A percentile compares a stretch with the other conserved stretches of the same genome.
phyloP scores from a whole-genome alignment of 2,329 filamentous ascomycete genomes.

The Tympanopsis confertula region DNA sequence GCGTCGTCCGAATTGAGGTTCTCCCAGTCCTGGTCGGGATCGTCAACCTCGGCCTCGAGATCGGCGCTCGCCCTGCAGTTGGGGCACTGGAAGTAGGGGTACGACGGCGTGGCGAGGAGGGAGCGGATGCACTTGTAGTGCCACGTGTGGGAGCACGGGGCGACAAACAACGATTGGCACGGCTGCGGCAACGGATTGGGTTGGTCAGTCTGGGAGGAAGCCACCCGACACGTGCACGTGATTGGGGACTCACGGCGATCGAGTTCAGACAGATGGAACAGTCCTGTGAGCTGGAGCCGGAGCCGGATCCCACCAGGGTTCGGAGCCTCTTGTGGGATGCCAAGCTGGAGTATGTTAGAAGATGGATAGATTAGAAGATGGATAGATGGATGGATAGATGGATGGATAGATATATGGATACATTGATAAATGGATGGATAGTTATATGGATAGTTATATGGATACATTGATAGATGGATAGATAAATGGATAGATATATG shows the following conservation, averaged over 20 bases:
- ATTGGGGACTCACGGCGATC: conserved; percentile 69
- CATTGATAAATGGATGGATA: too few relatives aligned
- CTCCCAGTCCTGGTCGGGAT: conserved; percentile 53
- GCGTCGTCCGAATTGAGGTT: conserved; percentile 50
- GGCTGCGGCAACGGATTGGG: conserved; percentile 41
- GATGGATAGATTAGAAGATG: too few relatives aligned
- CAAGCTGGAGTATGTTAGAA: too few relatives aligned
- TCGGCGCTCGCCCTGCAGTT: conserved; percentile 92
- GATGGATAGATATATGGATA: too few relatives aligned
- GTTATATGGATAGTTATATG: too few relatives aligned
- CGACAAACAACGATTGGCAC: conserved; percentile 96
- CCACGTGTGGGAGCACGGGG: conserved; percentile 98
- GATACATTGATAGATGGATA: too few relatives aligned
- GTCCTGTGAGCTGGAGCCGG: conserved; percentile 52
- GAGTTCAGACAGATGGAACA: conserved; percentile 93
- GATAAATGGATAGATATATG: too few relatives aligned
- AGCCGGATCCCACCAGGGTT: too few relatives aligned
- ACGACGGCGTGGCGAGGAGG: conserved; percentile 66
- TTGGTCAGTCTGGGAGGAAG: conserved; percentile 5
- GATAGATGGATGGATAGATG: too few relatives aligned
- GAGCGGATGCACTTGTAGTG: conserved; percentile 96
- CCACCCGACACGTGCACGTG: too few relatives aligned
- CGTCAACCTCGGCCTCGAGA: conserved; percentile 88
- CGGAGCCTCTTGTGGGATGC: too few relatives aligned
- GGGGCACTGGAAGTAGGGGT: conserved; percentile 92